These are phyloP conservation scores for Pulveroboletus ravenelii DNA, from an alignment of 768 basidiomycete genomes.

Conservation along the genomic window DNA sequence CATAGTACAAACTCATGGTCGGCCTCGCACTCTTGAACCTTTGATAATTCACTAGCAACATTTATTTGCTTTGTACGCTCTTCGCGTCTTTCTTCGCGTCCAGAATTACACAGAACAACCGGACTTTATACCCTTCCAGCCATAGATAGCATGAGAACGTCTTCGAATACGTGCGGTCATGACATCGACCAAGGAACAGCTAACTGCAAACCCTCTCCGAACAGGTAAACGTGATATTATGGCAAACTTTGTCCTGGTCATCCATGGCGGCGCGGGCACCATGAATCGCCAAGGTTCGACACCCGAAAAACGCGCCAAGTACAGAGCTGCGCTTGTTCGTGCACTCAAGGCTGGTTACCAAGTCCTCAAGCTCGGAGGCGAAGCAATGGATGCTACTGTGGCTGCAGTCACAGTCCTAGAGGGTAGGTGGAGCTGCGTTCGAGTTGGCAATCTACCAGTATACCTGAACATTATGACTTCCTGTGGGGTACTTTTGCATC, in stretches of 20 bases:
- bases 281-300: slow-evolving; percentile 56
- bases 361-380: slow-evolving; percentile 62
- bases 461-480: background rate
- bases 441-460: background rate
- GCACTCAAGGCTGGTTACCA: slow-evolving; percentile 61
- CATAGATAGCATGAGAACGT: background rate
- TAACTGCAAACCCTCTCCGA: background rate
- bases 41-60: too few species aligned
- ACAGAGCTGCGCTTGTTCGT: slow-evolving; percentile 48
- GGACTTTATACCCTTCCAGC: too few species aligned
- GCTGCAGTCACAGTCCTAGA: slow-evolving; percentile 73
- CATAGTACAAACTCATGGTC: too few species aligned
- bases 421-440: slow-evolving; percentile 37
- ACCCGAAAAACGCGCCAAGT: slow-evolving; percentile 53
- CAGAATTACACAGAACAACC: background rate
- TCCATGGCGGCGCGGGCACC: slow-evolving; percentile 79
- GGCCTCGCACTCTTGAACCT: background rate
- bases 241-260: slow-evolving; percentile 46
- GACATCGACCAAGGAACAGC: slow-evolving; percentile 8
- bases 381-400: slow-evolving; percentile 78
- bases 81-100: background rate
- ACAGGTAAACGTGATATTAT: slow-evolving; percentile 3
- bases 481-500: background rate
- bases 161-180: background rate
- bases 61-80: too few species aligned